Base-by-base conservation (phyloP, 176 grass and related monocot species). In the Phoenix dactylifera region DNA sequence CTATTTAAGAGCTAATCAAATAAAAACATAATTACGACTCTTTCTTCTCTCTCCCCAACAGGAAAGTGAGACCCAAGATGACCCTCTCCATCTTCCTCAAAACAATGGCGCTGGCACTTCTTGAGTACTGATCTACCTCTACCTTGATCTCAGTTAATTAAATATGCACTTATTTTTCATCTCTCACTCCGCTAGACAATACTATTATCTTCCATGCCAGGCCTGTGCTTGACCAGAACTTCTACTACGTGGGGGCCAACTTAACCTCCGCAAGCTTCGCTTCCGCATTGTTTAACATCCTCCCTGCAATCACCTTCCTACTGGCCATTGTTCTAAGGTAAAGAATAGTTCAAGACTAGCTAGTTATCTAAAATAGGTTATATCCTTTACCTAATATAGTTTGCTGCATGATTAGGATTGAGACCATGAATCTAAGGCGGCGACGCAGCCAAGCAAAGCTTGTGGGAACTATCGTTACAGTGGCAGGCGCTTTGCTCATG, bases 401-500 rank as follows among this genome's bases (percentile, higher is more conserved):
- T 44, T 44, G 1, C 2, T 44, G 35, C 12, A 9, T 44, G 35
- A 12, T 44, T 9, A 63, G 87, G 39, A 92, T 98, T 59, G 87
- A 98, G 76, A 88, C 57, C 58, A 26, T 98, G 75, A 76, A 57
- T 17, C 53, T 98, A 62, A 73, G 78, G 22, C 82, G 79, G 52
- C 28, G 72, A 7, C 87, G 86, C 16, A 85, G 93, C 73, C 93
- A 98, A 77, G 87, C 82, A 4, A 98, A 98, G 81, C 78, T 98
- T 54, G 55, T 35, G 19, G 93, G 93, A 49, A 80, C 93, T 1
- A 3, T 88, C 6, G 60, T 67, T 48, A 85, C 81, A 3, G 84
- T 92, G n/a, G 78, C 63, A 18, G 93, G 87, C 15, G 87, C 93
- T 9, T 58, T 98, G 87, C 76, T 98, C 22, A 98, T 98, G 93